Evolutionary conservation across 2,329 filamentous ascomycete species (phyloP).

Genomic region (Clarireedia homoeocarpa): DNA sequence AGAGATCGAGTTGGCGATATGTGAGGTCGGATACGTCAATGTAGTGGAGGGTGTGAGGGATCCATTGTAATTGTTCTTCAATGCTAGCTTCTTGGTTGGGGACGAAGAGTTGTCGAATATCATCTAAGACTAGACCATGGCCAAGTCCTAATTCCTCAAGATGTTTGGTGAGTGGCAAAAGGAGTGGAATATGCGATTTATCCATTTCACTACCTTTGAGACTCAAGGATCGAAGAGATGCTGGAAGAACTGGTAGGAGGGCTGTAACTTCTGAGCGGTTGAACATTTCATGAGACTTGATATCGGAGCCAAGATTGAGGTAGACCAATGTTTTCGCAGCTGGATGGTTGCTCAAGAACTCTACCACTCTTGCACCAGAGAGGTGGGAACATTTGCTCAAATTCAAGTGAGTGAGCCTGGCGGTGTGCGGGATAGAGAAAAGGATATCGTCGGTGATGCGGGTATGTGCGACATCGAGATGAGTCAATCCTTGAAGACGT

Average conservation of each 20-base stretch:
- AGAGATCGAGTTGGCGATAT: conserved; percentile 49
- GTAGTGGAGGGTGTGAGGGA: conserved; percentile 59
- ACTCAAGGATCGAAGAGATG: conserved; percentile 63
- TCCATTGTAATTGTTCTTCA: conserved; percentile 37
- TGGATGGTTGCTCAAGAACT: conserved; percentile 64
- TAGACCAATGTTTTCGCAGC: conserved; percentile 60
- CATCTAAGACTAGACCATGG: conserved; percentile 54
- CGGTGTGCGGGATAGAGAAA: conserved; percentile 60
- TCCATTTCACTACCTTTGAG: conserved; percentile 68
- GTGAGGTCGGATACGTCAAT: conserved; percentile 69
- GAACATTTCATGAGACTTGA: conserved; percentile 63
- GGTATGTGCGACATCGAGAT: conserved; percentile 73
- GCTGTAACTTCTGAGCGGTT: conserved; percentile 55
- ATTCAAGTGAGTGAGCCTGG: conserved; percentile 69
- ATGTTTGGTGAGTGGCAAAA: conserved; percentile 60
- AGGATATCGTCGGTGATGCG: conserved; percentile 67
- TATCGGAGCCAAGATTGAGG: conserved; percentile 66
- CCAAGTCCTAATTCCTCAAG: conserved; percentile 72
- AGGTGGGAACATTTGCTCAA: conserved; percentile 68
- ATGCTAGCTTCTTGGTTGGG: conserved; percentile 21
- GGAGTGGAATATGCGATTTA: conserved; percentile 51
- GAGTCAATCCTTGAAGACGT: conserved; percentile 61
- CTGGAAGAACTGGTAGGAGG: conserved; percentile 58
- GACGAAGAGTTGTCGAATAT: conserved; percentile 38
- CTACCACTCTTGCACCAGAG: conserved; percentile 56